Base-by-base conservation (phyloP, 768 basidiomycete species). In the Pleurotus citrinopileatus region DNA sequence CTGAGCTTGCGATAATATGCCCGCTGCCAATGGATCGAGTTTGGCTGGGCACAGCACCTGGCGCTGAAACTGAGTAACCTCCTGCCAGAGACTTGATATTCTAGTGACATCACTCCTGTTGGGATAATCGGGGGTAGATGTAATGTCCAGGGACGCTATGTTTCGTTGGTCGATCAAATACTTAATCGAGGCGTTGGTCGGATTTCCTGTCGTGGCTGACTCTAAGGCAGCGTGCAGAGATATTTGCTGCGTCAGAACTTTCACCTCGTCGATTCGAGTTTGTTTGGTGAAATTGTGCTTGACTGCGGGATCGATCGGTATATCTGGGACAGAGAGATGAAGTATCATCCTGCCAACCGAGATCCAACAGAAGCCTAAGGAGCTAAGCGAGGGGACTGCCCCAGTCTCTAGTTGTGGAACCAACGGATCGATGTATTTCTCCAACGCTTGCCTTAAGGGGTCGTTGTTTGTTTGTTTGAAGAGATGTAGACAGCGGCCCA, bases 301-400 rank as follows among this genome's bases (percentile, higher is more conserved):
- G 20, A 83, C 84, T 5, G 86, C 84, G 23, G 97, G 97, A 66
- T 99, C 97, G 45, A 98, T 70, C 2, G 95, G 93, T 1, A 82
- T 71, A 65, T 92, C 80, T 0, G 97, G 94, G 34, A 98, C 75
- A 63, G 87, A 87, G 17, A 95, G 77, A 3, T 86, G 74, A 20
- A 93, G 65, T 22, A 94, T 67, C 52, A 85, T 59, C 15, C 74
- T 75, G 42, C 81, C 77, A 45, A 90, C 63, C 1, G 77, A 78
- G 27, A 91, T 71, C 84, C 87, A 95, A 53, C 64, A 71, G 22
- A 64, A 59, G 7, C 74, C 70, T 55, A 68, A 34, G 45, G 59
- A 55, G 60, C 60, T 44, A 42, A 57, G 57, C 47, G 34, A 26
- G 54, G 55, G 28, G 54, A 25, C 23, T 37, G 29, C 7, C 34